Evolutionary conservation across 768 basidiomycete genomes (phyloP).

Genomic region (Boletus tomentosulus): DNA sequence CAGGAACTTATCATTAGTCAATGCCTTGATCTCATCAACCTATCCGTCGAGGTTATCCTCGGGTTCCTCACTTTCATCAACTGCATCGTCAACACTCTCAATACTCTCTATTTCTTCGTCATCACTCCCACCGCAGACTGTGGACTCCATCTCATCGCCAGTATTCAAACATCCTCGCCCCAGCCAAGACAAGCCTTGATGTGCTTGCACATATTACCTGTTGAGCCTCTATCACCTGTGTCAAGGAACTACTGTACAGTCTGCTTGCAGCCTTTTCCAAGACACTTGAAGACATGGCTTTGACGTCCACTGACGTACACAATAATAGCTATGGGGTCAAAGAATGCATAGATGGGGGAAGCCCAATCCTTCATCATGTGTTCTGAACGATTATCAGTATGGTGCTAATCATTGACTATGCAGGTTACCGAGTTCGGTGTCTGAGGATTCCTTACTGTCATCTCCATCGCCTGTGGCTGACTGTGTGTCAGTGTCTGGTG

Average conservation of each 20-base stretch:
- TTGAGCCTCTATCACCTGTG: neutral
- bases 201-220: neutral
- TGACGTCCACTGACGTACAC: neutral
- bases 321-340: no score
- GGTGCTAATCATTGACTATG: no score
- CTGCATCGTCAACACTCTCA: slow-evolving; percentile 2
- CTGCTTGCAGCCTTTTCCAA: neutral
- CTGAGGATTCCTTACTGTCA: no score
- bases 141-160: no score
- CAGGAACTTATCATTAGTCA: slow-evolving; percentile 10
- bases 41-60: slow-evolving; percentile 15
- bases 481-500: no score
- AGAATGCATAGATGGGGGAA: no score
- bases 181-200: neutral
- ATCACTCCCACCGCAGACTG: neutral
- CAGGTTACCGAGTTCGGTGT: no score
- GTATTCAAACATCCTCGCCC: neutral
- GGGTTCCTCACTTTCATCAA: slow-evolving; percentile 16
- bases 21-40: slow-evolving; percentile 15
- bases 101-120: slow-evolving; percentile 8
- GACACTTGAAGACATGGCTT: neutral
- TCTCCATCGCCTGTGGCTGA: no score
- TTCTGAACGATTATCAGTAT: no score
- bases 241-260: neutral
- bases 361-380: no score